Evolutionary conservation across 805 yeast species (phyloP).

Genomic region (Candida maesae): DNA sequence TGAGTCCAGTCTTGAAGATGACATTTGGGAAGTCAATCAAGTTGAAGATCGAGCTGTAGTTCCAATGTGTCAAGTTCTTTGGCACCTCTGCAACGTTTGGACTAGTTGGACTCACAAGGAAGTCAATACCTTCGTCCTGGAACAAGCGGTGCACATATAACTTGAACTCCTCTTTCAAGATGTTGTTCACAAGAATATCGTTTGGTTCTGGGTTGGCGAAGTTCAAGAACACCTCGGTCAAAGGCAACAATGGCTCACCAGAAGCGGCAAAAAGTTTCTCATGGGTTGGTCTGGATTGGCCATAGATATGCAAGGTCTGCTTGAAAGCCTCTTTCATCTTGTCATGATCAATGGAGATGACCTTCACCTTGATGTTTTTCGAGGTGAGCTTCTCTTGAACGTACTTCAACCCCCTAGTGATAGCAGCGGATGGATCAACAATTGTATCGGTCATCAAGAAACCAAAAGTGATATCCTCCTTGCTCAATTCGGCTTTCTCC

Average conservation of each 20-base stretch:
- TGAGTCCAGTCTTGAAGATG: constrained; percentile 58
- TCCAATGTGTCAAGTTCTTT: constrained; percentile 67
- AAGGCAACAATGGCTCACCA: constrained; percentile 67
- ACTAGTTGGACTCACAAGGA: constrained; percentile 63
- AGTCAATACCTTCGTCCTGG: constrained; percentile 55
- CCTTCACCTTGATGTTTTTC: constrained; percentile 41
- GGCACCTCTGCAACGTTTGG: constrained; percentile 69
- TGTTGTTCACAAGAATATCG: constrained; percentile 57
- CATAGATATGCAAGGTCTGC: constrained; percentile 58
- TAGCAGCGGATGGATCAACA: constrained; percentile 64
- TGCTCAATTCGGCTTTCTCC: constrained; percentile 32
- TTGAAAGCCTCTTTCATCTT: constrained; percentile 48
- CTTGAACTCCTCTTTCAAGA: constrained; percentile 54
- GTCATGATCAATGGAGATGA: constrained; percentile 51
- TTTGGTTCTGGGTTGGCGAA: constrained; percentile 53
- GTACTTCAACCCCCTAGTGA: constrained; percentile 48
- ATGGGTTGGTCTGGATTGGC: constrained; percentile 50
- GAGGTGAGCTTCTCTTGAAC: constrained; percentile 46
- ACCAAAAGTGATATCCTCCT: constrained; percentile 50
- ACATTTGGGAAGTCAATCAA: constrained; percentile 69
- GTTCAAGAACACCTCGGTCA: constrained; percentile 59
- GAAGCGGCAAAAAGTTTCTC: constrained; percentile 49
- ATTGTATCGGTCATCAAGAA: constrained; percentile 60
- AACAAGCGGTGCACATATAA: constrained; percentile 51
- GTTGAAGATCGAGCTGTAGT: constrained; percentile 73